These are phyloP conservation scores for Blastobotrys serpentis DNA, from an alignment of 1,139 yeast genomes.

Conservation along the genomic window DNA sequence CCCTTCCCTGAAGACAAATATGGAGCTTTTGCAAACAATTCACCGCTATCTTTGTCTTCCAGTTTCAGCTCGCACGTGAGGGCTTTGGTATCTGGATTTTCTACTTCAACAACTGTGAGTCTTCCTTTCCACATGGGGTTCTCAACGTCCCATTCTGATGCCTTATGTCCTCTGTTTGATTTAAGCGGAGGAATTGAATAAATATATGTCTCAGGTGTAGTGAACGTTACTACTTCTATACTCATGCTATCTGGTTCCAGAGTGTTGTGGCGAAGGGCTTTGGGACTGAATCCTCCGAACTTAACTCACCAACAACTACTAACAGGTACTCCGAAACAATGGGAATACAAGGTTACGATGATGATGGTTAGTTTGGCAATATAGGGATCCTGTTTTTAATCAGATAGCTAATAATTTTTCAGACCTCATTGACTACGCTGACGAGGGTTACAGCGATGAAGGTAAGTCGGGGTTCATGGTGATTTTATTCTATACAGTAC, in stretches of 20 bases:
- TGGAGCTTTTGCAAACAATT: slow-evolving; percentile 39
- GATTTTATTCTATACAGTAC: not conserved
- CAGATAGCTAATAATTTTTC: not conserved
- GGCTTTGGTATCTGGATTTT: slow-evolving; percentile 20
- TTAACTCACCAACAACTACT: too few relatives aligned
- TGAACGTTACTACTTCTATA: slow-evolving; percentile 20
- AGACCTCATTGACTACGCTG: slow-evolving; percentile 22
- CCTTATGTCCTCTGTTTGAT: slow-evolving; percentile 32
- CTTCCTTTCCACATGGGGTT: slow-evolving; percentile 43
- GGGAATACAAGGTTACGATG: slow-evolving; percentile 18
- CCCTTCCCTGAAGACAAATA: slow-evolving; percentile 34
- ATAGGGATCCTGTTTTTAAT: not conserved
- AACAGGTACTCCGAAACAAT: too few relatives aligned
- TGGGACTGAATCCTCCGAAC: too few relatives aligned
- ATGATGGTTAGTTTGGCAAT: slow-evolving; percentile 17
- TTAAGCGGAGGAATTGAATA: slow-evolving; percentile 40
- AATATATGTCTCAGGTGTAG: slow-evolving; percentile 26
- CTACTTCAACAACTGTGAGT: slow-evolving; percentile 36
- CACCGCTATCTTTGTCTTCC: slow-evolving; percentile 33
- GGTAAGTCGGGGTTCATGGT: slow-evolving; percentile 14
- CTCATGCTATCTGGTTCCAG: not conserved
- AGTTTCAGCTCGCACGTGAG: slow-evolving; percentile 36
- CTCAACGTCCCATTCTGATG: slow-evolving; percentile 39
- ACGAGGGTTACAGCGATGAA: slow-evolving; percentile 20
- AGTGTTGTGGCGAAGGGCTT: slow-evolving; percentile 2